Base-by-base conservation (phyloP, 208 protist genomes). In the Angomonas ambiguus region DNA sequence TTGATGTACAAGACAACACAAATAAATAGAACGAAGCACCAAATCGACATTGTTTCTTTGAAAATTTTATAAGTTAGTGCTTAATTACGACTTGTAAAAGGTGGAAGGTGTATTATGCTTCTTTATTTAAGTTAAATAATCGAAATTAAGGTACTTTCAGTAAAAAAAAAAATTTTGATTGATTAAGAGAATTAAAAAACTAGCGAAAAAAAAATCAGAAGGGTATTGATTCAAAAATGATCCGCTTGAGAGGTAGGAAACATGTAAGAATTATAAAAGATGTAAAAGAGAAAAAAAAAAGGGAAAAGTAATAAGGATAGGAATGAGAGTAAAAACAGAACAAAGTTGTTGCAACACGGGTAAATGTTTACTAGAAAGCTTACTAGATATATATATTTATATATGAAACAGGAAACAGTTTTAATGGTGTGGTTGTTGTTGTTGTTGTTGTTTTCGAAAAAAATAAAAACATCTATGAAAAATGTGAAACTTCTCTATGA, bases 1-100 rank as follows among this genome's bases (percentile, higher is more conserved):
- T 94, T 91, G 27, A 92, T n/a, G 32, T 74, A 67, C 13, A 89
- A 70, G 1, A 91, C 58, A 0, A 74, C 74, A 51, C 71, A 57
- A 45, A 91, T 60, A 31, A 65, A 62, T 45, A 88, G 62, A 18
- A 69, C 41, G 42, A 35, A 77, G 51, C 24, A 80, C 65, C 24
- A 83, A 71, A 53, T 75, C 66, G 27, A 92, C 58, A 68, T 77
- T 87, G 11, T 56, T 11, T 56, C 6, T 48, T 18, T 48, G 38
- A 11, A 18, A 48, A 48, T 48, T n/a, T n/a, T n/a, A n/a, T n/a
- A n/a, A n/a, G n/a, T n/a, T 48, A 67, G 33, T 62, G 59, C 2
- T 13, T 45, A n/a, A 1, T 24, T 62, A 2, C 0, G 25, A 10
- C n/a, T n/a, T n/a, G n/a, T n/a, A n/a, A n/a, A n/a, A n/a, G n/a